These are phyloP conservation scores for Coemansia sp. DNA, from an alignment of 192 early-diverging fungal genomes.

Conservation along the genomic window DNA sequence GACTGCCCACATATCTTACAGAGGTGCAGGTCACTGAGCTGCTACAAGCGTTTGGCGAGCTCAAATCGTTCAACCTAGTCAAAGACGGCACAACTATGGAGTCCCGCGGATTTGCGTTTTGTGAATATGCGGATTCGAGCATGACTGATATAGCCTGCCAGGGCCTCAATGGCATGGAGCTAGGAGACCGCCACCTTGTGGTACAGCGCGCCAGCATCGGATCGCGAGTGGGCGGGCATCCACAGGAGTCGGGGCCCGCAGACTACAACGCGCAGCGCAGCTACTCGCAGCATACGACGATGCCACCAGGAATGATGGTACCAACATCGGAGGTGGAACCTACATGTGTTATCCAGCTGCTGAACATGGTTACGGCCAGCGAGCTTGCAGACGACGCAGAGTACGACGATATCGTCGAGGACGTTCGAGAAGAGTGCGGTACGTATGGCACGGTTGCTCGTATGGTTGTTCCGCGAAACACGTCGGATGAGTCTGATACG, in stretches of 20 bases:
- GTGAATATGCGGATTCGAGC: constrained; percentile 86
- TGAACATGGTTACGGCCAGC: constrained; percentile 91
- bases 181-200: constrained; percentile 89
- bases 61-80: constrained; percentile 90
- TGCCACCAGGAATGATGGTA: background rate
- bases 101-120: constrained; percentile 95
- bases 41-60: constrained; percentile 89
- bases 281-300: constrained; percentile 26
- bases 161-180: constrained; percentile 92
- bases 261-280: constrained; percentile 6
- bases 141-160: constrained; percentile 93
- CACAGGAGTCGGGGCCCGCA: constrained; percentile 1
- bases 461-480: constrained; percentile 82
- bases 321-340: constrained; percentile 49
- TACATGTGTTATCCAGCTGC: constrained; percentile 78
- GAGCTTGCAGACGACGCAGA: constrained; percentile 85
- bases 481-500: constrained; percentile 32
- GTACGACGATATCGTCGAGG: constrained; percentile 88
- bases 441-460: constrained; percentile 82
- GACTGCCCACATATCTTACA: constrained; percentile 81
- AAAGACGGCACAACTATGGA: constrained; percentile 72
- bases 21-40: constrained; percentile 95
- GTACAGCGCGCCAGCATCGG: constrained; percentile 93
- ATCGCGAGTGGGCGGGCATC: constrained; percentile 49
- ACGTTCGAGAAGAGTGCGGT: constrained; percentile 85